Evolutionary conservation across 2,329 filamentous ascomycete genomes (phyloP).

Genomic region (Penicillium sclerotigenum): DNA sequence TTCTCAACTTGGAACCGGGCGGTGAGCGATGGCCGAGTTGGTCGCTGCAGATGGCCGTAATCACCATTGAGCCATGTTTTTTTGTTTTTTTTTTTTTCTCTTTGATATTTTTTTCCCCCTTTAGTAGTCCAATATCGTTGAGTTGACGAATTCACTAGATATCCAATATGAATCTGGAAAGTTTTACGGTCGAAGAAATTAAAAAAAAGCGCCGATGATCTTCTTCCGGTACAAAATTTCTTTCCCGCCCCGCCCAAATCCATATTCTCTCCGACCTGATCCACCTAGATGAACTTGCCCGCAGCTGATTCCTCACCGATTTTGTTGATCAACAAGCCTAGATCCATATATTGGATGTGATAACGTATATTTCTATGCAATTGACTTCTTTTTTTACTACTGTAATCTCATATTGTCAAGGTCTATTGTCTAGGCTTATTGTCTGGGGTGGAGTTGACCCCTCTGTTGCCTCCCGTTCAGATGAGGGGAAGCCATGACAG

Average conservation of each 20-base stretch:
- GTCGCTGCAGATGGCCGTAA: constrained; percentile 26
- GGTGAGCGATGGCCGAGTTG: constrained; percentile 25
- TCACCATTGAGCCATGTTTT: constrained; percentile 5
- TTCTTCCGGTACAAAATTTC: constrained; percentile 26
- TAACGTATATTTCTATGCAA: neutral
- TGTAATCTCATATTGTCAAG: neutral
- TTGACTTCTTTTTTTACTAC: neutral
- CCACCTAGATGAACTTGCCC: constrained; percentile 15
- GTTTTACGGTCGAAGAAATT: neutral
- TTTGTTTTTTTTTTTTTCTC: neutral
- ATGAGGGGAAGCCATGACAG: neutral
- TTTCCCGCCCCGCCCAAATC: constrained; percentile 25
- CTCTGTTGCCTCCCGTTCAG: constrained; percentile 14
- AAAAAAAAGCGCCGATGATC: constrained; percentile 13
- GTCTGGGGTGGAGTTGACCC: constrained; percentile 13
- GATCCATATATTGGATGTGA: constrained; percentile 6
- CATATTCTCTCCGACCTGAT: constrained; percentile 19
- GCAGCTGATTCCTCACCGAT: constrained; percentile 20
- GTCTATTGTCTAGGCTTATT: neutral
- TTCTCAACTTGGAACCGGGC: constrained; percentile 25
- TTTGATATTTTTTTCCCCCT: neutral
- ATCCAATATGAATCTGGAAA: neutral
- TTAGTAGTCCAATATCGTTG: neutral
- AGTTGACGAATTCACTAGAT: neutral
- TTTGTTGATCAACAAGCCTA: constrained; percentile 7